Conservation (phyloP, 257 asterid species). For the Fraxinus quadrangulata region DNA sequence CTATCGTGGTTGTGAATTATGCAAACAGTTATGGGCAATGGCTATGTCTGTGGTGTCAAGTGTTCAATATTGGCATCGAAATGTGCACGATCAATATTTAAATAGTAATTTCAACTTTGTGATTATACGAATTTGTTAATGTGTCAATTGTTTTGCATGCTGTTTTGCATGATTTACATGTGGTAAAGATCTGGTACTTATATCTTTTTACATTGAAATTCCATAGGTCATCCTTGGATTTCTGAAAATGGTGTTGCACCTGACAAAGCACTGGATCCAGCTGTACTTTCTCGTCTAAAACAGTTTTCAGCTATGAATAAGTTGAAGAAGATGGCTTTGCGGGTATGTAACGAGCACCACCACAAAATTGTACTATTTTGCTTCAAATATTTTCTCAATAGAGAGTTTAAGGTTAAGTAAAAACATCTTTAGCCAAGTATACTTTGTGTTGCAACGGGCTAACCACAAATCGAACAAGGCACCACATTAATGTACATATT, state of each 20-base stretch:
- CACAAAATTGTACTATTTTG: not conserved
- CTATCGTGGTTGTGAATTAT: not conserved
- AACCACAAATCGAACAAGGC: not conserved
- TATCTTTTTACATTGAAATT: slow-evolving; percentile 13
- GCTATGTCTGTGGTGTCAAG: not conserved
- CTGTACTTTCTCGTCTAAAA: slow-evolving; percentile 79
- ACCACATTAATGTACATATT: slow-evolving; percentile 5
- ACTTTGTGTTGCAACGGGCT: not conserved
- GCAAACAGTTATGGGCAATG: not conserved
- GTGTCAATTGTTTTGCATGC: not conserved
- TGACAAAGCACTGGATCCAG: slow-evolving; percentile 73
- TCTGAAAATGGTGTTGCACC: slow-evolving; percentile 86
- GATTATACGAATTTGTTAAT: not conserved
- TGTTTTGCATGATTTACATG: slow-evolving; percentile 4
- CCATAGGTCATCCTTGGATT: slow-evolving; percentile 79
- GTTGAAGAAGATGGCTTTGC: slow-evolving; percentile 83
- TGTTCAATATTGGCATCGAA: not conserved
- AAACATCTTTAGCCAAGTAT: slow-evolving; percentile 15
- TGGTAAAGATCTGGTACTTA: slow-evolving; percentile 16
- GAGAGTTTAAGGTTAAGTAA: slow-evolving; percentile 19
- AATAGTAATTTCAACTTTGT: not conserved
- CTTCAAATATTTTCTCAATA: not conserved
- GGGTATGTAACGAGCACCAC: slow-evolving; percentile 50
- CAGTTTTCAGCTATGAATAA: slow-evolving; percentile 82
- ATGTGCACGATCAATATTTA: not conserved